Evolutionary conservation across 805 yeast genomes (phyloP).

Genomic region (Starmera caribaea): DNA sequence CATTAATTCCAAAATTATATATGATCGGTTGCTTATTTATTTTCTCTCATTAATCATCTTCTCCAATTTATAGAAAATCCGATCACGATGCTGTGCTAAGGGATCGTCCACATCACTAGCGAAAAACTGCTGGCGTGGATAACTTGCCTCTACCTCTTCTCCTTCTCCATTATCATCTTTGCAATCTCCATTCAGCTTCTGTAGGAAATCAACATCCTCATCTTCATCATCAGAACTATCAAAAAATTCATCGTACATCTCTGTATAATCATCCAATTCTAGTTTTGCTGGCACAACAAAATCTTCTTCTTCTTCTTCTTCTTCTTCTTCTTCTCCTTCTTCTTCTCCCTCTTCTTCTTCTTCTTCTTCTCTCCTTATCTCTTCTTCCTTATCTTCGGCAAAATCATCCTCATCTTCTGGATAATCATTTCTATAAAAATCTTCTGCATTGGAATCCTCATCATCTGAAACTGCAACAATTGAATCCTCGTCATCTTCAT

Average conservation of each 20-base stretch:
- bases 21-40: too few relatives aligned
- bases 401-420: constrained; percentile 88
- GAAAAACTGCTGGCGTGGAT: constrained; percentile 43
- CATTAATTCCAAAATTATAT: too few relatives aligned
- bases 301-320: background rate
- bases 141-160: too few relatives aligned
- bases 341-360: constrained; percentile 8
- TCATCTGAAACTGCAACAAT: constrained; percentile 46
- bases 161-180: constrained; percentile 22
- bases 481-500: constrained; percentile 30
- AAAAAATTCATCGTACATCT: constrained; percentile 59
- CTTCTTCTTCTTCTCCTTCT: constrained; percentile 1
- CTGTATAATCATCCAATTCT: constrained; percentile 19
- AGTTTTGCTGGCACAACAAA: background rate
- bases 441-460: constrained; percentile 87
- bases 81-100: constrained; percentile 53
- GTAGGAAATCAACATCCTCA: constrained; percentile 21
- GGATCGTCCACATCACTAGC: constrained; percentile 48
- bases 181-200: constrained; percentile 23
- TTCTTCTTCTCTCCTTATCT: background rate
- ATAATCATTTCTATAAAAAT: constrained; percentile 84
- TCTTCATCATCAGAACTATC: constrained; percentile 38
- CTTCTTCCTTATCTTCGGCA: constrained; percentile 6
- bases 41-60: constrained; percentile 37
- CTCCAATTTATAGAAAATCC: constrained; percentile 48